Evolutionary conservation across 2,329 filamentous ascomycete species (phyloP).

Genomic region (Neonectria ditissima): DNA sequence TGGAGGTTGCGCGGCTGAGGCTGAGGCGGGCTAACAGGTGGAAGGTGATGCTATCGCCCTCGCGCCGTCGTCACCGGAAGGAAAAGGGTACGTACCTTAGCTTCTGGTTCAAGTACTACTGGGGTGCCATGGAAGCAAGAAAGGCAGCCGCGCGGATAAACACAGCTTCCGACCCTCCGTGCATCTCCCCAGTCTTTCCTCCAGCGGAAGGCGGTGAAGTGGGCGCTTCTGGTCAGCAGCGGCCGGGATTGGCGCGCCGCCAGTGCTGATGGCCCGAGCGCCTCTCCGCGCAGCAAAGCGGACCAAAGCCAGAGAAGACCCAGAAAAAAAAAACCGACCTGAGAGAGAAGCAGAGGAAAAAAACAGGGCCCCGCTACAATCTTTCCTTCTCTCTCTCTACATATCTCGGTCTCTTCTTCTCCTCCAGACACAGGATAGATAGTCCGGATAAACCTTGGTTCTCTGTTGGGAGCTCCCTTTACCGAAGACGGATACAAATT

Average conservation of each 20-base stretch:
- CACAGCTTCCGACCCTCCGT: slow-evolving; percentile 17
- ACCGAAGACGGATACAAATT: background rate
- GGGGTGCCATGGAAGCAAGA: too few species aligned
- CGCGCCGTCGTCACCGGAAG: slow-evolving; percentile 17
- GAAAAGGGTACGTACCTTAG: slow-evolving; percentile 42
- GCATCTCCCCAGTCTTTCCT: background rate
- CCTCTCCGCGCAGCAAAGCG: slow-evolving; percentile 22
- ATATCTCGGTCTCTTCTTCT: background rate
- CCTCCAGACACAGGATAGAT: slow-evolving; percentile 5
- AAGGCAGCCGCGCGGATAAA: slow-evolving; percentile 35
- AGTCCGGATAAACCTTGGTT: background rate
- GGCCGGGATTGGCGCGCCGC: slow-evolving; percentile 28
- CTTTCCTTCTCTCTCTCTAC: slow-evolving; percentile 33
- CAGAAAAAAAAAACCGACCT: slow-evolving; percentile 36
- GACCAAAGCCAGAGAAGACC: slow-evolving; percentile 9
- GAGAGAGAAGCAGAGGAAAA: slow-evolving; percentile 30
- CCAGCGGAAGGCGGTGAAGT: slow-evolving; percentile 35
- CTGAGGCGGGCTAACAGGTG: slow-evolving; percentile 22
- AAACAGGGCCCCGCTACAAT: slow-evolving; percentile 33
- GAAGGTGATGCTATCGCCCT: slow-evolving; percentile 40
- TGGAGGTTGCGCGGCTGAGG: slow-evolving; percentile 40
- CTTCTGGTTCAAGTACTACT: too few species aligned
- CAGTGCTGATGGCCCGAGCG: slow-evolving; percentile 23
- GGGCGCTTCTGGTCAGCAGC: slow-evolving; percentile 30
- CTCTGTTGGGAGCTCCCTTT: slow-evolving; percentile 2